Base-by-base conservation (phyloP, 306 rosid genomes). In the Gastrolobium bilobum region DNA sequence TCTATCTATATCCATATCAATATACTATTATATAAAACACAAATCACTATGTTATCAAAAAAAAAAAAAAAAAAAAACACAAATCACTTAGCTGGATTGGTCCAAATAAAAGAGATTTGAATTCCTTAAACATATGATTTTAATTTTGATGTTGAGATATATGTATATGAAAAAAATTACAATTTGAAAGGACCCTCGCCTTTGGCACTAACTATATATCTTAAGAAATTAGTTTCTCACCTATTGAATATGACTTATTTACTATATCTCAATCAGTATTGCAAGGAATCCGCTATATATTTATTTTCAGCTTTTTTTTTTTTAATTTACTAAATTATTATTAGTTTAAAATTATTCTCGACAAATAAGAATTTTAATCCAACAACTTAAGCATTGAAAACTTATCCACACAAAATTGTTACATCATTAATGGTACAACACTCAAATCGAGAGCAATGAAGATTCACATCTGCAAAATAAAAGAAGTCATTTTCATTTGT, bases 401-500 rank as follows among this genome's bases (percentile, higher is more conserved):
- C 15, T 14, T 33, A 47, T 66, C 58, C 72, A 58, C 14, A 38
- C 37, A 34, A 60, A 59, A 72, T 54, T 26, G n/a, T 44, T 75
- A 52, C 38, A 68, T 44, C 60, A 46, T 26, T 26, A 70, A 26
- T 56, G 37, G n/a, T 73, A 34, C 29, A 60, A 42, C 46, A 75
- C 71, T 67, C 58, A 15, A 9, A 57, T 60, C 58, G 4, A 30
- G 33, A 47, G 46, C 52, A 81, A 73, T 72, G 73, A 58, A 68
- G 61, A 35, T 71, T 75, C 68, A 42, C 14, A 59, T n/a, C 20
- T 7, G 73, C 65, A 59, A 14, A 46, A 53, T 26, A 75, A 53
- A 35, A 53, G 42, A 71, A 77, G 20, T 75, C 31, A 39, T 30
- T 52, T 72, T 88, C 86, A 88, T 69, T 84, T 83, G 79, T 81